A percentile compares a stretch with the other conserved stretches of the same genome.
phyloP scores from a whole-genome alignment of 2,329 filamentous ascomycete genomes.

The Colletotrichum sp. region DNA sequence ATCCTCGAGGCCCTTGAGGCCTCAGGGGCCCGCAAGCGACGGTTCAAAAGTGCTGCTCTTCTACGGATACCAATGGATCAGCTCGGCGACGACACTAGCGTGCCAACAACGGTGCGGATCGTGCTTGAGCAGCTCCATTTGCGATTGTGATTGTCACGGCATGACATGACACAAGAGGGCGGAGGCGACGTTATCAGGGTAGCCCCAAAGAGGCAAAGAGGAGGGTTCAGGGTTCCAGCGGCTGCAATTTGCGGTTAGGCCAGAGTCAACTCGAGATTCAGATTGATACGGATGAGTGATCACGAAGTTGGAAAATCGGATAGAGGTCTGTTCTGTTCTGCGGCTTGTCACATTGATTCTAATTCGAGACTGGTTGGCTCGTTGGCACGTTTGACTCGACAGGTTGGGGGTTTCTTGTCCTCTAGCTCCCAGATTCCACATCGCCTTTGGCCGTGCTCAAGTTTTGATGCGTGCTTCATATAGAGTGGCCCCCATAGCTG shows the following conservation, averaged over 20 bases:
- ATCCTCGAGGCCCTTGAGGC: not conserved
- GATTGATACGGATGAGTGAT: too few species aligned
- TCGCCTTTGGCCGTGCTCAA: not conserved
- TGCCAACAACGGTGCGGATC: not conserved
- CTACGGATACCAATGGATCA: not conserved
- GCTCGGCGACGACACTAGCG: not conserved
- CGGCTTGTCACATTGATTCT: not conserved
- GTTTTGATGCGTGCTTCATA: not conserved
- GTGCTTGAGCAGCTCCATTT: not conserved
- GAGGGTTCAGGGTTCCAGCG: not conserved
- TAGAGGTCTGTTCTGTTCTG: not conserved
- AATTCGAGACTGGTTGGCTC: not conserved
- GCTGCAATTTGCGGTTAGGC: not conserved
- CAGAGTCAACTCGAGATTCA: not conserved
- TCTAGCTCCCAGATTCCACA: not conserved
- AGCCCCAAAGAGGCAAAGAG: not conserved
- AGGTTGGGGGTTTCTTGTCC: not conserved
- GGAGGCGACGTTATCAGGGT: not conserved
- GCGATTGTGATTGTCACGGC: not conserved
- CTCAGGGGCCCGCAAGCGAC: not conserved
- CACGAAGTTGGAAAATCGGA: not conserved
- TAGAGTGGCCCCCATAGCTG: not conserved
- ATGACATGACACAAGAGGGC: conserved; percentile 1
- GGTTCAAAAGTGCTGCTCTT: not conserved
- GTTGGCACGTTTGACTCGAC: not conserved